Conservation (phyloP, 768 basidiomycete species). For the Agrocybe pediades region DNA sequence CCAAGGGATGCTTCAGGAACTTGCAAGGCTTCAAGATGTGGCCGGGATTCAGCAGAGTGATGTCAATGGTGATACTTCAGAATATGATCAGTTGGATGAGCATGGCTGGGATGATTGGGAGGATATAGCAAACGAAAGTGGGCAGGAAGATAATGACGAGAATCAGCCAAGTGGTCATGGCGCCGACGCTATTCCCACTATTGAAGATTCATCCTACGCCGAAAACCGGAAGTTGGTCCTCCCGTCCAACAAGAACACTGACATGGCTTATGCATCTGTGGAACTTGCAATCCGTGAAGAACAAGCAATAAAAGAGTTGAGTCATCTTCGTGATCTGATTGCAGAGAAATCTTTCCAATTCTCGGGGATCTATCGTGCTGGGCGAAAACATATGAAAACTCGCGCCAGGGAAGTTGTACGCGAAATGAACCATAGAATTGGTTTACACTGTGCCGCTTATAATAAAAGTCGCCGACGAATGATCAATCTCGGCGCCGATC, state of each 20-base stretch:
- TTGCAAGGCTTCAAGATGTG: background rate
- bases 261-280: background rate
- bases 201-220: background rate
- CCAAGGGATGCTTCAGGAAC: background rate
- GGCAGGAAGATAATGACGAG: background rate
- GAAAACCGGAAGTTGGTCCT: background rate
- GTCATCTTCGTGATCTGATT: constrained; percentile 3
- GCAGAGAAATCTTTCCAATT: constrained; percentile 15
- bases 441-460: constrained; percentile 2
- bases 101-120: background rate
- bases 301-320: background rate
- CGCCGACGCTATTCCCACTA: background rate
- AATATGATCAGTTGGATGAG: background rate
- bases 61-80: background rate
- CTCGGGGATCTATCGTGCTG: constrained; percentile 1
- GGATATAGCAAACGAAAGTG: background rate
- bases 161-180: background rate
- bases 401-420: background rate
- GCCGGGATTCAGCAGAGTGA: background rate
- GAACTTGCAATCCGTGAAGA: background rate
- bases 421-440: constrained; percentile 1
- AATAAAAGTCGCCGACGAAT: background rate
- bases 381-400: constrained; percentile 3
- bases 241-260: background rate
- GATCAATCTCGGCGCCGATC: background rate